Evolutionary conservation across 2,329 filamentous ascomycete species (phyloP).

Genomic region (Fusarium guadeloupense): DNA sequence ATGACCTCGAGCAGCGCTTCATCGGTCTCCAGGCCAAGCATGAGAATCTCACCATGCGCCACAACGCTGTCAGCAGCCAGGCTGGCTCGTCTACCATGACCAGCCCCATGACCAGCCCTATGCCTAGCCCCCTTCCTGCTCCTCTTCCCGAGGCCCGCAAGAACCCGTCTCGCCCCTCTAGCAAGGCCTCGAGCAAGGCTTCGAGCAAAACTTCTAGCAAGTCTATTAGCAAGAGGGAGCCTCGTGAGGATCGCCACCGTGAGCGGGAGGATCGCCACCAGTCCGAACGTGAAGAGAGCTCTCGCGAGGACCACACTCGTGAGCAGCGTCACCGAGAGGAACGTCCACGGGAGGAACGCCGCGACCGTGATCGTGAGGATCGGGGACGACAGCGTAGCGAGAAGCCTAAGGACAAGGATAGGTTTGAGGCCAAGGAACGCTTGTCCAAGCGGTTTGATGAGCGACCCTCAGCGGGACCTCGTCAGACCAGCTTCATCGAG

Average conservation of each 20-base stretch:
- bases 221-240: constrained; percentile 37
- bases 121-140: constrained; percentile 38
- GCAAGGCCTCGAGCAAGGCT: constrained; percentile 46
- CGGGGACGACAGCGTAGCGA: constrained; percentile 35
- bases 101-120: constrained; percentile 39
- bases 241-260: constrained; percentile 39
- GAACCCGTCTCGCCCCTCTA: constrained; percentile 42
- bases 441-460: constrained; percentile 52
- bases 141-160: constrained; percentile 43
- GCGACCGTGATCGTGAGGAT: constrained; percentile 40
- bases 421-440: constrained; percentile 48
- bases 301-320: constrained; percentile 34
- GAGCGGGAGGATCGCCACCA: constrained; percentile 37
- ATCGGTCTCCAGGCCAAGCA: constrained; percentile 43
- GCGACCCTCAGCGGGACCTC: constrained; percentile 40
- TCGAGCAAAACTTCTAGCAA: constrained; percentile 41
- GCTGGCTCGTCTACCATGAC: constrained; percentile 37
- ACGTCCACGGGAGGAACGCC: constrained; percentile 39
- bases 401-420: constrained; percentile 44
- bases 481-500: constrained; percentile 49
- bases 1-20: constrained; percentile 40
- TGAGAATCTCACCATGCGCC: constrained; percentile 45
- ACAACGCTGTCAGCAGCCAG: constrained; percentile 40
- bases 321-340: constrained; percentile 26
- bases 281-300: constrained; percentile 35